phyloP scores from a whole-genome alignment of 352 stramenopile species.

The Phytophthora cryptogea region DNA sequence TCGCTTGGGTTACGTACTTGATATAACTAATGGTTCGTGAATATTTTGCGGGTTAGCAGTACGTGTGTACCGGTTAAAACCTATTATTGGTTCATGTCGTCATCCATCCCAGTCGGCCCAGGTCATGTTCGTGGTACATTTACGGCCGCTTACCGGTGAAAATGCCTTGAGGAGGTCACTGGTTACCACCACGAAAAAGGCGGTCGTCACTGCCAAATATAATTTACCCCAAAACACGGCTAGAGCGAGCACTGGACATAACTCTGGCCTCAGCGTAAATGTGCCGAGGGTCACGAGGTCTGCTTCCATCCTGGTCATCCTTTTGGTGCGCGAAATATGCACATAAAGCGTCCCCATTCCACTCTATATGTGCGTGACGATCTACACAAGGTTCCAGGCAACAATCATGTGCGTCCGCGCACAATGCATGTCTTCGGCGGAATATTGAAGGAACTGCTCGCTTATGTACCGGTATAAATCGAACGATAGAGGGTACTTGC shows the following conservation, averaged over 20 bases:
- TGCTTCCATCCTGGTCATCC: constrained; percentile 32
- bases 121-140: too few relatives aligned
- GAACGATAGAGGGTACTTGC: background rate
- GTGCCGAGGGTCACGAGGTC: constrained; percentile 14
- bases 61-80: too few relatives aligned
- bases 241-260: background rate
- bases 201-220: constrained; percentile 1
- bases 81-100: too few relatives aligned
- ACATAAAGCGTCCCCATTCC: constrained; percentile 32
- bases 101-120: too few relatives aligned
- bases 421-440: background rate
- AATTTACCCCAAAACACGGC: constrained; percentile 3
- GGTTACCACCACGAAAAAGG: constrained; percentile 6
- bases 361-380: constrained; percentile 28
- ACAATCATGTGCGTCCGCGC: constrained; percentile 20
- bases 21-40: too few relatives aligned
- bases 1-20: too few relatives aligned
- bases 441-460: background rate
- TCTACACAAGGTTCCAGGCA: constrained; percentile 26
- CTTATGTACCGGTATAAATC: background rate
- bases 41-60: too few relatives aligned
- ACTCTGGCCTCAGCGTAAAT: background rate
- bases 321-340: constrained; percentile 48
- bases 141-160: too few relatives aligned
- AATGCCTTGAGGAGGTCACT: too few relatives aligned